Base-by-base conservation (phyloP, 2,329 filamentous ascomycete species). In the Aspergillus piperis region DNA sequence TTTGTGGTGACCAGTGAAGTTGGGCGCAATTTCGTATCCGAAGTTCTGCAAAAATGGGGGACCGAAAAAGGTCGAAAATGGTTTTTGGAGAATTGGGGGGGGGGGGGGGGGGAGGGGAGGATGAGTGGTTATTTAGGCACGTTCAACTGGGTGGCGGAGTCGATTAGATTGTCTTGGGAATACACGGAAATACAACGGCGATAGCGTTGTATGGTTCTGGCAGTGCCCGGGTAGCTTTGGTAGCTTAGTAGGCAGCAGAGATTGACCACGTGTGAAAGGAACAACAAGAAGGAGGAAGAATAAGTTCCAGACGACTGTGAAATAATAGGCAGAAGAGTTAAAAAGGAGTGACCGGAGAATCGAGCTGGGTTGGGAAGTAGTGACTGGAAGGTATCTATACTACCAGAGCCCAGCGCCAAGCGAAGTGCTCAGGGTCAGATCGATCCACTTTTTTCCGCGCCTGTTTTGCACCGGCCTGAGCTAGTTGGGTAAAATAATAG, bases 391-490 rank as follows among this genome's bases (percentile, higher is more conserved):
- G 58, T 48, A 54, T 56, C 58, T 61, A 53, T 59, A 55, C 27
- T 42, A 55, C 53, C 52, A 54, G 52, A 55, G 56, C 38, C 52
- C 58, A 59, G 56, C 50, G 59, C 62, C 59, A 58, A 61, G 58
- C 54, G 27, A 61, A 58, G 64, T 65, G 52, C 62, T 58, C 61
- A 68, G 64, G 62, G 62, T 64, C 66, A 67, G 64, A 67, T 68
- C 65, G 66, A 63, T 65, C 66, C 66, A 67, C 66, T 68, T 62
- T 60, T 57, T 59, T 51, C 51, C 52, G 56, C 49, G 48, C 62
- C 54, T 60, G 54, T 57, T 57, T 44, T 62, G 49, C 54, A 53
- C 50, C 59, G 41, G 54, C 55, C 41, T 62, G 49, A 50, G 44
- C 58, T 60, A 60, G 58, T 50, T 55, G 36, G 38, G 53, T 32